Evolutionary conservation across 768 basidiomycete species (phyloP), one percentile per base, ranked within the genome.

Genomic region (Termitomyces heimii): DNA sequence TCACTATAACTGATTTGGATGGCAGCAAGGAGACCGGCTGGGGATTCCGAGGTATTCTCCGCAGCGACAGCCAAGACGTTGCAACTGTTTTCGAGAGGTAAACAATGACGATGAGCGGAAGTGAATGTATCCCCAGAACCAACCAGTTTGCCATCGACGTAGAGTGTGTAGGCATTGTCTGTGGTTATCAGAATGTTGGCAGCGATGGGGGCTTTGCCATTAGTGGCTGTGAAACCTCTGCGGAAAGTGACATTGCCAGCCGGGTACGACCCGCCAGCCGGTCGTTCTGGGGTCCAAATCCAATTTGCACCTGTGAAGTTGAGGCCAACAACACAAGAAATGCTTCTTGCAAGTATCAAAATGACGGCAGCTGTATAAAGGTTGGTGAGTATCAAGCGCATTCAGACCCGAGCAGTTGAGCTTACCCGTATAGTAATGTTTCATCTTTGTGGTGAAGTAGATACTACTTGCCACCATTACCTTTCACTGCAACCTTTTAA

Each of bases 41-140:
- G 63, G 52, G 10, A 35, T 0, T 49, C 46, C 44, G 66, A 66
- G 18, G 53, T n/a, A 35, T 61, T 63, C 44, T 51, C 42, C 12
- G 62, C 70, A 5, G 64, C 61, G 9, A 73, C 64, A 8, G 73
- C 71, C 39, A 75, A 73, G 45, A 70, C 67, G 46, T 73, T 75
- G 60, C 65, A 66, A 7, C 55, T 52, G 2, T 68, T 55, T 1
- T 44, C 57, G 40, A 73, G 63, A 12, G 63, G 58, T 16, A 71
- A 68, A 31, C 68, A 71, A 57, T 70, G 72, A 9, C 61, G 56
- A 22, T 71, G 62, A 0, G 71, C 64, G 10, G 49, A 24, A 13
- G 24, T 44, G 55, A 57, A 67, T 28, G 65, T 52, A 34, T 34
- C 32, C 0, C 65, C 65, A 0, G 57, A 57, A 12, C 70, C 72